Conservation (phyloP, 2,329 filamentous ascomycete species). For the Alternaria dauci region DNA sequence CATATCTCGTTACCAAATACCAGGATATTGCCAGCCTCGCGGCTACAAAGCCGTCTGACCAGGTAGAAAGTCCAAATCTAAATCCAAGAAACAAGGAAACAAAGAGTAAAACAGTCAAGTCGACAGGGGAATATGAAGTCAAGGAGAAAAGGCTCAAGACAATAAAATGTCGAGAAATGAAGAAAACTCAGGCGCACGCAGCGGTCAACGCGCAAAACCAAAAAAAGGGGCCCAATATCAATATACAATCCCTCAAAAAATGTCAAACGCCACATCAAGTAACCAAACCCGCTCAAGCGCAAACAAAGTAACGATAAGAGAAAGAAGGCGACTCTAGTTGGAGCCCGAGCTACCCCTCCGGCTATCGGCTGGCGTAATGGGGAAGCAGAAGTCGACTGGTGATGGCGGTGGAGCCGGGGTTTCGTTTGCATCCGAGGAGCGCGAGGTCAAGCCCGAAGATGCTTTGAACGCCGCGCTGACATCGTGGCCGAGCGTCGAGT, state of each 20-base stretch:
- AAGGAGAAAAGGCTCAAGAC: neutral
- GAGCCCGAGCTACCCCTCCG: slow-evolving; percentile 10
- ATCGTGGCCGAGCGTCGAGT: slow-evolving; percentile 52
- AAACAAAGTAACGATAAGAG: slow-evolving; percentile 28
- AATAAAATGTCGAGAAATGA: neutral
- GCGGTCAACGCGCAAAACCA: neutral
- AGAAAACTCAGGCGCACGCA: neutral
- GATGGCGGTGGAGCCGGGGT: slow-evolving; percentile 53
- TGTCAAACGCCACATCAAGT: neutral
- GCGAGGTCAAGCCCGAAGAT: slow-evolving; percentile 37
- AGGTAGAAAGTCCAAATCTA: neutral
- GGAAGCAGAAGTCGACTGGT: slow-evolving; percentile 53
- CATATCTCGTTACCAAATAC: slow-evolving; percentile 1
- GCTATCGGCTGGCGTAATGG: slow-evolving; percentile 39
- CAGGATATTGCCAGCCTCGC: neutral
- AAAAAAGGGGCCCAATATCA: neutral
- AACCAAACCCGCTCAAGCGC: slow-evolving; percentile 40
- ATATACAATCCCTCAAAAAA: neutral
- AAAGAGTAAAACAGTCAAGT: neutral
- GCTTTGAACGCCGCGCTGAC: slow-evolving; percentile 53
- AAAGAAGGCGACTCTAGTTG: slow-evolving; percentile 5
- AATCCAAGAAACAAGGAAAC: neutral
- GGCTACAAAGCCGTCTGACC: neutral
- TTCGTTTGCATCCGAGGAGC: slow-evolving; percentile 44
- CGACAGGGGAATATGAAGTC: neutral